Percentiles rank a stretch among this genome's conserved stretches.
phyloP scores from a whole-genome alignment of 495 filamentous ascomycete genomes.

The Trypethelium eluteriae region DNA sequence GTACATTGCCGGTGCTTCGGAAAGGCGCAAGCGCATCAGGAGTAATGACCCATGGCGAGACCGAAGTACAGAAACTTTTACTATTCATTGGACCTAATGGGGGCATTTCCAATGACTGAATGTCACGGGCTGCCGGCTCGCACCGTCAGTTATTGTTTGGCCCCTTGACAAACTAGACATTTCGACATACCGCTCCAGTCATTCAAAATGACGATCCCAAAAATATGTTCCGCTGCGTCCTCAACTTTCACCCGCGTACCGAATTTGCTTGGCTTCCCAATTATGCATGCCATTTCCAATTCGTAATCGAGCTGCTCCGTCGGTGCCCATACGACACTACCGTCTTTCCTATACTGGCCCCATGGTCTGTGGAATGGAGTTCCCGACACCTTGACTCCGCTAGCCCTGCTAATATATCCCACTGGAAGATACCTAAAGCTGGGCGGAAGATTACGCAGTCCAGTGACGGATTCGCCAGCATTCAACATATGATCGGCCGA shows the following conservation, averaged over 20 bases:
- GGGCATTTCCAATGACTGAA: conserved; percentile 73
- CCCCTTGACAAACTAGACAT: neutral
- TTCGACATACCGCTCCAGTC: conserved; percentile 55
- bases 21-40: conserved; percentile 26
- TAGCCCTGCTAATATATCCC: conserved; percentile 66
- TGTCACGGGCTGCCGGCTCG: conserved; percentile 56
- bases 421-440: conserved; percentile 27
- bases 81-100: conserved; percentile 32
- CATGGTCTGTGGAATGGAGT: conserved; percentile 43
- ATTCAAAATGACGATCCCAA: conserved; percentile 81
- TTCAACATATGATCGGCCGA: conserved; percentile 23
- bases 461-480: conserved; percentile 24
- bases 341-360: conserved; percentile 26
- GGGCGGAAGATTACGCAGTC: conserved; percentile 23
- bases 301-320: conserved; percentile 31
- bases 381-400: conserved; percentile 68
- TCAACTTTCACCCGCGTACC: conserved; percentile 35
- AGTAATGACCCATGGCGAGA: conserved; percentile 31
- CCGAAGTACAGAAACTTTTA: conserved; percentile 31
- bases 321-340: conserved; percentile 23
- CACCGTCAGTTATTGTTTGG: neutral
- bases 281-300: conserved; percentile 28
- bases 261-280: conserved; percentile 20
- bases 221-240: conserved; percentile 67
- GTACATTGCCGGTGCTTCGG: conserved; percentile 3